Percentiles rank a stretch among this genome's conserved stretches.
Conservation (phyloP, 2,329 filamentous ascomycete genomes). For the Cordyceps cicadae region DNA sequence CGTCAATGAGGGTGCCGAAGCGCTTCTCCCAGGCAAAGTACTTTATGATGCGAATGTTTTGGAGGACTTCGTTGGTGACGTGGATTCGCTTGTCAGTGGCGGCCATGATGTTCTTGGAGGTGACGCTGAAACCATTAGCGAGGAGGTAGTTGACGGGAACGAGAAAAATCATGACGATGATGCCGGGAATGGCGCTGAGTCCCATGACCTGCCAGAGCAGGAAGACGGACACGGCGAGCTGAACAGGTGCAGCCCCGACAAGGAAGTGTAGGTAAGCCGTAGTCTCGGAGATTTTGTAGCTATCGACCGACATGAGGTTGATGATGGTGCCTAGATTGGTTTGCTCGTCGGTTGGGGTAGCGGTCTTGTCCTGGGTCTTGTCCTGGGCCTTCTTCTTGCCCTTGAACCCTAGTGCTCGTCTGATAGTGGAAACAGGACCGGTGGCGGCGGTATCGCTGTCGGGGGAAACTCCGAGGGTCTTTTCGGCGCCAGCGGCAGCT, state of each 20-base stretch:
- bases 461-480: conserved; percentile 51
- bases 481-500: conserved; percentile 70
- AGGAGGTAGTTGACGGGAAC: conserved; percentile 86
- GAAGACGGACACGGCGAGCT: conserved; percentile 70
- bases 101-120: conserved; percentile 84
- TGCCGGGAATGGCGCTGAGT: conserved; percentile 85
- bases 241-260: conserved; percentile 83
- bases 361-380: conserved; percentile 29
- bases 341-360: conserved; percentile 51
- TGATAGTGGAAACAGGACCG: conserved; percentile 40
- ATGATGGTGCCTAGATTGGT: conserved; percentile 97
- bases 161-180: conserved; percentile 80
- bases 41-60: conserved; percentile 98
- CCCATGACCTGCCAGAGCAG: conserved; percentile 88
- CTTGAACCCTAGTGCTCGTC: conserved; percentile 52
- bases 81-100: conserved; percentile 95
- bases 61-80: conserved; percentile 90
- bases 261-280: conserved; percentile 93
- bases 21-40: conserved; percentile 98
- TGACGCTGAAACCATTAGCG: conserved; percentile 72
- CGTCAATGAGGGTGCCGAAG: conserved; percentile 77
- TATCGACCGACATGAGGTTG: conserved; percentile 98
- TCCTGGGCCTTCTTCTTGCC: conserved; percentile 30
- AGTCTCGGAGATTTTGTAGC: conserved; percentile 94
- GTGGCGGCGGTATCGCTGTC: conserved; percentile 29